Evolutionary conservation across 352 stramenopile species (phyloP), one percentile per base, ranked within the genome.

Genomic region (Saprolegnia parasitica): DNA sequence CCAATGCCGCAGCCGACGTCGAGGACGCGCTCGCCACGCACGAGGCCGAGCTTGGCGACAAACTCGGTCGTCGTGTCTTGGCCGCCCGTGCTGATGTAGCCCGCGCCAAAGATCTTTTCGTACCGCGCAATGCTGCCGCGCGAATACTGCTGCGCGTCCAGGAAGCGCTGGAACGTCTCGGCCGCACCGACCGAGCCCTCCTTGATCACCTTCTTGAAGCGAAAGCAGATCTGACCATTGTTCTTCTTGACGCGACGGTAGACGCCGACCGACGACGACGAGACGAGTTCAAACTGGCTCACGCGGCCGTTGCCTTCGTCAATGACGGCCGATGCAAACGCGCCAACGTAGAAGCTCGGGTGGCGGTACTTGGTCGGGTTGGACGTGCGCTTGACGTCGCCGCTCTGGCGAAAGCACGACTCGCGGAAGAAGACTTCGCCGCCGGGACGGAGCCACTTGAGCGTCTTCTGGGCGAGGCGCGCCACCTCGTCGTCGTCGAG

Each of bases 1-100:
- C 90, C 90, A 55, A 97, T 95, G 26, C 90, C 90, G 65, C 90
- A 97, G 29, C 90, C 90, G 10, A 97, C 89, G 67, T 97, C 90
- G 11, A 97, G 72, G n/a, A 96, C 73, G n/a, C 81, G 72, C 66
- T 90, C 81, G 10, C 80, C 79, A 37, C 73, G 70, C 55, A 86
- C 71, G n/a, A 90, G 67, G 60, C 80, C 73, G n/a, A 90, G 77
- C 68, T 83, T 88, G 52, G 83, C 71, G 5, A 90, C 80, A 56
- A 89, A 90, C 71, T 90, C 82, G 3, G 81, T 89, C 13, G 82
- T 90, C 24, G 82, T 90, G 21, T 66, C 63, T 68, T 89, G 81
- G 37, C 82, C 82, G 24, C 82, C 82, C 0, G 82, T 90, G 21
- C 78, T 87, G n/a, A 90, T 74, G 71, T 89, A 90, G n/a, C 82